Evolutionary conservation across 179 eudicot species (phyloP).

Genomic region (Heliamphora pulchella): DNA sequence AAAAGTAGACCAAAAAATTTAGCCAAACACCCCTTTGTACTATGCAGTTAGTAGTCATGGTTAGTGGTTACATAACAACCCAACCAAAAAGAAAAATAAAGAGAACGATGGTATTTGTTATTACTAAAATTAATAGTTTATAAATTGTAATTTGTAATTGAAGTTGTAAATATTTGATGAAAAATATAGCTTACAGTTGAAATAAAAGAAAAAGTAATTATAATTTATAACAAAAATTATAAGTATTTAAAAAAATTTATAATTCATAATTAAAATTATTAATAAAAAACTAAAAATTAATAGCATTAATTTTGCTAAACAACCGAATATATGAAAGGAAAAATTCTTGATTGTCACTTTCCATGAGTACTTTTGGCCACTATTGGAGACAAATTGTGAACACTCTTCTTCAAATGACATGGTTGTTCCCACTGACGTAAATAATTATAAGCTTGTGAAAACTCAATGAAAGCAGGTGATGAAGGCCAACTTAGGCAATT

Average conservation of each 20-base stretch:
- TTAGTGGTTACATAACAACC: slow-evolving; percentile 9
- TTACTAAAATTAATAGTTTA: no score
- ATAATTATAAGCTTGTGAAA: neutral
- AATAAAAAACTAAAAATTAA: no score
- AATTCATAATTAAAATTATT: no score
- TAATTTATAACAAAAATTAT: no score
- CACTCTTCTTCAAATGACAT: neutral
- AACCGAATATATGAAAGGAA: neutral
- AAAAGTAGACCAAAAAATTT: no score
- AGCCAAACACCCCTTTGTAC: neutral
- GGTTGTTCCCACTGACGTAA: neutral
- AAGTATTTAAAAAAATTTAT: no score
- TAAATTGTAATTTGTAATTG: no score
- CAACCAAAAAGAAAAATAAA: neutral
- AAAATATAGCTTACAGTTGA: no score
- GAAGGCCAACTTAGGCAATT: neutral
- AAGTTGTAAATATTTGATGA: no score
- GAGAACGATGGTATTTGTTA: no score
- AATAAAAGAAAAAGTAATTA: no score
- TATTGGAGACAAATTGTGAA: neutral
- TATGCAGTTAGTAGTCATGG: slow-evolving; percentile 6
- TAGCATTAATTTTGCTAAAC: no score
- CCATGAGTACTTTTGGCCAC: neutral
- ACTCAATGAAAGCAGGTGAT: neutral
- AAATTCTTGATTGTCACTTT: slow-evolving; percentile 10